phyloP scores from a whole-genome alignment of 495 filamentous ascomycete species.

The Pyrenopolyporus hunteri region DNA sequence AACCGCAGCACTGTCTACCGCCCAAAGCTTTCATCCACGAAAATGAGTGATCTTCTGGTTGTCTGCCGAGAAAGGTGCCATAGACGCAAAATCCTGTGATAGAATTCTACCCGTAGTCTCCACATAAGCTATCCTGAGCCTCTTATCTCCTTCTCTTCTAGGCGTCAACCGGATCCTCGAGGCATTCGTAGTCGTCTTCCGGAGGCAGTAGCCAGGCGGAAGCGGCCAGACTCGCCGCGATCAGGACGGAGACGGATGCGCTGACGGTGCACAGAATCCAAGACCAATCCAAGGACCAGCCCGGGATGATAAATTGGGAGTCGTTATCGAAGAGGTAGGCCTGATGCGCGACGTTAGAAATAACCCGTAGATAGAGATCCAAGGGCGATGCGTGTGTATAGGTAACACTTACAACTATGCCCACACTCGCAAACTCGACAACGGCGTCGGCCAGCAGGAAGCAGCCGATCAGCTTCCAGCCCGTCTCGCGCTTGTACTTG shows the following conservation, averaged over 20 bases:
- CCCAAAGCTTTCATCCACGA: constrained; percentile 9
- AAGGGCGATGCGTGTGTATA: neutral
- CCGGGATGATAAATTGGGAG: constrained; percentile 77
- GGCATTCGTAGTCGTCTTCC: constrained; percentile 84
- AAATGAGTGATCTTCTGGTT: constrained; percentile 5
- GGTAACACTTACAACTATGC: constrained; percentile 72
- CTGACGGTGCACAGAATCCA: constrained; percentile 80
- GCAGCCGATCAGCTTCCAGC: constrained; percentile 75
- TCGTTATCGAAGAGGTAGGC: constrained; percentile 85
- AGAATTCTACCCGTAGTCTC: neutral
- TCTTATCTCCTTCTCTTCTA: constrained; percentile 11
- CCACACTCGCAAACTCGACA: constrained; percentile 73
- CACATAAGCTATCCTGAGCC: neutral
- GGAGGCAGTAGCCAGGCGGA: constrained; percentile 71
- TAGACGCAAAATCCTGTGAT: neutral
- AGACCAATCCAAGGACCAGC: constrained; percentile 80
- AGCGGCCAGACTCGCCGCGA: constrained; percentile 64
- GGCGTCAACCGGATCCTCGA: constrained; percentile 43
- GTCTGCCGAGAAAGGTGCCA: neutral
- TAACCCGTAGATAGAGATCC: neutral
- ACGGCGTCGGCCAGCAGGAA: constrained; percentile 66
- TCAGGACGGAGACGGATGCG: constrained; percentile 68
- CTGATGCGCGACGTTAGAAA: constrained; percentile 46
- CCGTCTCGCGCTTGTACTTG: constrained; percentile 71
- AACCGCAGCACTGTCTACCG: constrained; percentile 1